Conservation (phyloP, 164 flowering plant genomes). For the Warburgia ugandensis region DNA sequence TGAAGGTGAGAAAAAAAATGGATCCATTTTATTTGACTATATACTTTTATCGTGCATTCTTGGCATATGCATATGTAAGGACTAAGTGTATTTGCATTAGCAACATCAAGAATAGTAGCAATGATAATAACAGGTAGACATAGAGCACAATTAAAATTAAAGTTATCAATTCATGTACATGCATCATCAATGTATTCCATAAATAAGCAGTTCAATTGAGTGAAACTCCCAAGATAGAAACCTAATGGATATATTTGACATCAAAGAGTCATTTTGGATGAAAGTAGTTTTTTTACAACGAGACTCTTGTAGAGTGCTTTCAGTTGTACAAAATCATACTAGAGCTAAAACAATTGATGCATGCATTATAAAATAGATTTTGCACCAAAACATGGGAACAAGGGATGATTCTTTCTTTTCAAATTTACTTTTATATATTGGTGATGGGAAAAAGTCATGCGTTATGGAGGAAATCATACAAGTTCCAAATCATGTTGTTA, state of each 20-base stretch:
- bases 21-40: too few relatives aligned
- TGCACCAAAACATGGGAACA: neutral
- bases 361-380: neutral
- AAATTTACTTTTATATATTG: neutral
- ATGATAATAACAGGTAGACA: too few relatives aligned
- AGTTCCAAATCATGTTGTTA: neutral
- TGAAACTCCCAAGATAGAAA: neutral
- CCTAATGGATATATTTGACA: neutral
- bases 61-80: too few relatives aligned
- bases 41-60: too few relatives aligned
- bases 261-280: neutral
- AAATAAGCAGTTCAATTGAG: too few relatives aligned
- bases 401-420: neutral
- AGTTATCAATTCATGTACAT: too few relatives aligned
- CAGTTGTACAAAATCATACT: neutral
- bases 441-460: neutral
- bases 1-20: too few relatives aligned
- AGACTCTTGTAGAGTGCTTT: neutral
- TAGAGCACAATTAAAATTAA: too few relatives aligned
- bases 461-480: neutral
- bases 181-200: too few relatives aligned
- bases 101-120: too few relatives aligned
- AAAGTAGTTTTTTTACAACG: constrained; percentile 1
- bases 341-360: neutral
- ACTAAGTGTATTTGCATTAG: too few relatives aligned